Conservation (phyloP, 345 rosid species). For the Bruguiera sexangula region DNA sequence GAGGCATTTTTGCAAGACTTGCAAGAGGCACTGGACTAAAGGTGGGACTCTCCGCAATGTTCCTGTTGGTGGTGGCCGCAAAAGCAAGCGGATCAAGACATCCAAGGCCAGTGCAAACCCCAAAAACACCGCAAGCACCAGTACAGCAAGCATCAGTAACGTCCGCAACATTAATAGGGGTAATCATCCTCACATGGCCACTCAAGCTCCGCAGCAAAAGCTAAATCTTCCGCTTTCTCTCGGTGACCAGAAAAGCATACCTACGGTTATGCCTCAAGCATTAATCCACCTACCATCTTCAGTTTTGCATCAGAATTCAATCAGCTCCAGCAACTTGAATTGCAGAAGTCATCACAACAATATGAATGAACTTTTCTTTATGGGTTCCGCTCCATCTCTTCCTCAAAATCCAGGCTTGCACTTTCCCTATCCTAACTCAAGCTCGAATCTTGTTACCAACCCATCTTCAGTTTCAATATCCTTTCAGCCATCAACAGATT, state of each 20-base stretch:
- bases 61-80: constrained; percentile 86
- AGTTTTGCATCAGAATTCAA: constrained; percentile 22
- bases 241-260: constrained; percentile 26
- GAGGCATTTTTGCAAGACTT: constrained; percentile 81
- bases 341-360: constrained; percentile 11
- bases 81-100: constrained; percentile 56
- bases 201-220: constrained; percentile 26
- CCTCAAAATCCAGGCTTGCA: constrained; percentile 26
- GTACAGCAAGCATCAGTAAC: background rate
- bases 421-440: constrained; percentile 26
- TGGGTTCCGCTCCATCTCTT: constrained; percentile 19
- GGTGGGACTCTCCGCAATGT: constrained; percentile 88
- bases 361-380: constrained; percentile 2
- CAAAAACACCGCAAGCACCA: background rate
- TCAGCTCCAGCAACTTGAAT: constrained; percentile 14
- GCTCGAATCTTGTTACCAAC: constrained; percentile 20
- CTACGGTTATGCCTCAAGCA: constrained; percentile 25
- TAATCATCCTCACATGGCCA: constrained; percentile 15
- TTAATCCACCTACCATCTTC: constrained; percentile 23
- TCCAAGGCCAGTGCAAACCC: constrained; percentile 16
- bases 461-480: constrained; percentile 30
- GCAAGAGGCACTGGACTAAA: constrained; percentile 94
- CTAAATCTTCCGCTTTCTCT: constrained; percentile 23
- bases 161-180: constrained; percentile 11
- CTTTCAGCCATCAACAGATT: constrained; percentile 26